phyloP scores from a whole-genome alignment of 768 basidiomycete species.

The Gloeophyllum trabeum region DNA sequence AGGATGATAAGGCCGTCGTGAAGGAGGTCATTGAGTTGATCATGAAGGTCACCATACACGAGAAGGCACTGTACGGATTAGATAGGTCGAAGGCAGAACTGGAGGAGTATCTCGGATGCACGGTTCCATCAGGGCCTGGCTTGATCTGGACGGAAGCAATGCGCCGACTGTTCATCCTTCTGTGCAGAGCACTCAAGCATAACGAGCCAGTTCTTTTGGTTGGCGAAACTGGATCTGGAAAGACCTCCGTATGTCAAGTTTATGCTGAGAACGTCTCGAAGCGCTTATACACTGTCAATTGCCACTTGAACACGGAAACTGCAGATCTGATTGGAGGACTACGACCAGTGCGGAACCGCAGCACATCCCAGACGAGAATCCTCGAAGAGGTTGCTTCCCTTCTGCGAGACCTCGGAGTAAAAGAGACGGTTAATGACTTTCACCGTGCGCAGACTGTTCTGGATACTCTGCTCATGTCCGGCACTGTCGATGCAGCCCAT shows the following conservation, averaged over 20 bases:
- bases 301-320: constrained; percentile 97
- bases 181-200: constrained; percentile 75
- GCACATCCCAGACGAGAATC: constrained; percentile 37
- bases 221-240: constrained; percentile 95
- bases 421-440: constrained; percentile 6
- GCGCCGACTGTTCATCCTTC: constrained; percentile 78
- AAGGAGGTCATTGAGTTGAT: constrained; percentile 87
- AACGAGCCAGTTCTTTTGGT: constrained; percentile 94
- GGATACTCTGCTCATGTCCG: constrained; percentile 12
- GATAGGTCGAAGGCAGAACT: constrained; percentile 28
- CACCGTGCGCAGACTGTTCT: constrained; percentile 7
- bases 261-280: constrained; percentile 59
- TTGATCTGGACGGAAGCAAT: constrained; percentile 91
- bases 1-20: constrained; percentile 80
- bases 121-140: constrained; percentile 31
- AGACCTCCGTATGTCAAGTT: constrained; percentile 93
- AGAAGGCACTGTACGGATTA: constrained; percentile 53
- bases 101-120: constrained; percentile 40
- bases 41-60: constrained; percentile 82
- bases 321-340: constrained; percentile 93
- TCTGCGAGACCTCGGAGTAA: constrained; percentile 31
- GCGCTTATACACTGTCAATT: constrained; percentile 69
- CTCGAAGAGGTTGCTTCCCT: constrained; percentile 28
- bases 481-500: constrained; percentile 20
- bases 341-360: constrained; percentile 76